Base-by-base conservation (phyloP, 805 yeast genomes). In the Sugiyamaella smithiae region DNA sequence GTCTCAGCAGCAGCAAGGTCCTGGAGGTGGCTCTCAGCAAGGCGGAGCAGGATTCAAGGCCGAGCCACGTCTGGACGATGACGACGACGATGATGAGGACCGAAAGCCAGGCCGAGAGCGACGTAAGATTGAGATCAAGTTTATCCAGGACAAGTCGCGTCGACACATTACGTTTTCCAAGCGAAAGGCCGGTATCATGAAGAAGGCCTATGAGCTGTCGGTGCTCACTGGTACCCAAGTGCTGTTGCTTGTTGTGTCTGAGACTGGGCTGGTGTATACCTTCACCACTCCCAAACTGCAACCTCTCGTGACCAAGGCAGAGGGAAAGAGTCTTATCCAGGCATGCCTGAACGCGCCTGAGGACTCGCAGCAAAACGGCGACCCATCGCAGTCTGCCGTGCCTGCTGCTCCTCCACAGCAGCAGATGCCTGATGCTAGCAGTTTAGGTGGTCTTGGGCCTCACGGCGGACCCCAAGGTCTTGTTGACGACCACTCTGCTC, bases 221-320 rank as follows among this genome's bases (percentile, higher is more conserved):
- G 98, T 93, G 46, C 77, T 93, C 60, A 93, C 99, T 11, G 99
- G 99, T 50, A 93, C 99, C 26, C 99, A 93, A 70, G 98, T 93
- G 24, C 77, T 93, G 56, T 74, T 93, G 52, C 79, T 93, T 59
- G 99, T 93, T 49, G 99, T 93, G 25, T 85, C 95, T 46, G 99
- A 93, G 69, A 93, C 99, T n/a, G 99, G 99, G 12, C 81, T 93
- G 54, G 99, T 93, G 48, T 93, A 93, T 70, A 93, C 99, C 17
- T 93, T 93, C 68, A 91, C 98, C 49, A 93, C 99, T n/a, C 99
- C 99, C 51, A 93, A 93, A 70, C 81, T 93, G 65, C 98, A 93
- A 71, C 99, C 99, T 6, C 78, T 93, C 60, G 99, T 93, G 46
- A 93, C 98, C 36, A 90, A 91, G 70, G 85, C 95, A 45, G 99